These are phyloP conservation scores for Stromatinia cepivora DNA, from an alignment of 2,329 filamentous ascomycete species.

Conservation along the genomic window DNA sequence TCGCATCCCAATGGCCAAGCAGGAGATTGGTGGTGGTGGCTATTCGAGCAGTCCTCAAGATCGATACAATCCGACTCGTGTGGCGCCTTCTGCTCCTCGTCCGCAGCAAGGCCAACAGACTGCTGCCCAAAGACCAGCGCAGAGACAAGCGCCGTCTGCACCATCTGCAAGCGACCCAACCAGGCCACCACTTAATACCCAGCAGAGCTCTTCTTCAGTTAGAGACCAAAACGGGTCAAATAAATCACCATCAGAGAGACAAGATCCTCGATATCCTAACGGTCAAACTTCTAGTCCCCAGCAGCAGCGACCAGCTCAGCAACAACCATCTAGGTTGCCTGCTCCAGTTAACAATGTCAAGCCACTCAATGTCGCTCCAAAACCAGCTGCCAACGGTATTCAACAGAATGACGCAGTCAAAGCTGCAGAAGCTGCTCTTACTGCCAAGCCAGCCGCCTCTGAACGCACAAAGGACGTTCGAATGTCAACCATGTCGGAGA, in stretches of 20 bases:
- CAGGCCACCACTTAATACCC: conserved; percentile 51
- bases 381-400: conserved; percentile 51
- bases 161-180: conserved; percentile 48
- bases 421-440: conserved; percentile 85
- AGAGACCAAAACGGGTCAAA: conserved; percentile 36
- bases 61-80: conserved; percentile 82
- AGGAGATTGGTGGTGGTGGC: conserved; percentile 81
- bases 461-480: conserved; percentile 88
- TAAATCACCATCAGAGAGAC: conserved; percentile 43
- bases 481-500: conserved; percentile 98
- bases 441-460: conserved; percentile 71
- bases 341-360: conserved; percentile 61
- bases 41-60: conserved; percentile 51
- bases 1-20: conserved; percentile 78
- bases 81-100: conserved; percentile 74
- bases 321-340: conserved; percentile 53
- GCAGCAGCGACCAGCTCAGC: conserved; percentile 48
- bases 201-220: conserved; percentile 52
- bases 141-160: conserved; percentile 79
- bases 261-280: conserved; percentile 43
- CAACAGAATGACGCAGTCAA: conserved; percentile 69
- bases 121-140: conserved; percentile 57
- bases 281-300: conserved; percentile 48
- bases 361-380: conserved; percentile 74
- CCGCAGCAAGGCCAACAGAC: conserved; percentile 46